Base-by-base conservation (phyloP, 768 basidiomycete species). In the Termitomyces heimii region DNA sequence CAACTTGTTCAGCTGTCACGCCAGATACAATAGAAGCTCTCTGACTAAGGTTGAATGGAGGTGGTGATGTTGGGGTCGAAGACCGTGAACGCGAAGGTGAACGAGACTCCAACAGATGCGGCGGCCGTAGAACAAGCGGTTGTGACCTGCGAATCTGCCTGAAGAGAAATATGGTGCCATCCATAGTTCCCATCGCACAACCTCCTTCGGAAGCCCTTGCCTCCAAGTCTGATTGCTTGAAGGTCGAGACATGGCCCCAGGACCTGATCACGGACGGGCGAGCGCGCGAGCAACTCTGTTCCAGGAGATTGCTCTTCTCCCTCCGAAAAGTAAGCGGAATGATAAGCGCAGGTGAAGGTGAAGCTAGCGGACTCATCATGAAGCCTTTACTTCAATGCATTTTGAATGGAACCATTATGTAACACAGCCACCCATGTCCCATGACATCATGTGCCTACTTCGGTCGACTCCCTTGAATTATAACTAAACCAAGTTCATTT, bases 21-120 rank as follows among this genome's bases (percentile, higher is more conserved):
- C 83, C 85, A n/a, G 89, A 87, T 1, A 89, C 86, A 5, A 86
- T 79, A 5, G 81, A 77, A 18, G 87, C 79, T 51, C 83, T 80
- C 28, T 78, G 71, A n/a, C 79, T 70, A 12, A 85, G 69, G 37
- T 74, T 74, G 66, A 87, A 85, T 4, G 82, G 80, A 9, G 77
- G 60, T 1, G 78, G 72, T 7, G 75, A 75, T 2, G 77, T 78
- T n/a, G 76, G 74, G 10, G 76, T 74, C 7, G 67, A 63, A 24
- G 78, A 69, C 13, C 70, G 68, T n/a, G 76, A 74, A 10, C 71
- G 69, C 22, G 76, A 74, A 16, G 67, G 64, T 5, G 67, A 56
- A 40, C 63, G 64, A 49, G 73, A 65, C 43, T 58, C 53, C 53
- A 44, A 65, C 43, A 55, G 59, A 63, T 28, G 64, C 49, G 20